phyloP scores from a whole-genome alignment of 768 basidiomycete species.

The Tubosaeta sp. region DNA sequence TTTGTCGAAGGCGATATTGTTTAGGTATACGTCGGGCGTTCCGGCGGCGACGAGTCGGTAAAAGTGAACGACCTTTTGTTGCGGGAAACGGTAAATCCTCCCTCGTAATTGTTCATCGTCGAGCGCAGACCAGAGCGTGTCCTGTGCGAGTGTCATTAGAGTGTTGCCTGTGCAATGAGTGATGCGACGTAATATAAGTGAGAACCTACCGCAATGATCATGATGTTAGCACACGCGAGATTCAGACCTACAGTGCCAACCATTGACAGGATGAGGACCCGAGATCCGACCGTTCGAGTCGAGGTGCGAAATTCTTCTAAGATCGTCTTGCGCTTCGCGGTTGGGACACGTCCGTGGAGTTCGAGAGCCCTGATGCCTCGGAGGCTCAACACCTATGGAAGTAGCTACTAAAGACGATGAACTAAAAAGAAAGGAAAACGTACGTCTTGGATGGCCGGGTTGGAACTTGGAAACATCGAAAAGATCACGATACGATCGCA shows the following conservation, averaged over 20 bases:
- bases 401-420: neutral
- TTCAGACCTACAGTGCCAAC: slow-evolving; percentile 16
- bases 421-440: neutral
- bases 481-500: neutral
- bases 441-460: neutral
- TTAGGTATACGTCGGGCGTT: slow-evolving; percentile 1
- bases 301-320: slow-evolving; percentile 3
- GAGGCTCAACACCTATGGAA: neutral
- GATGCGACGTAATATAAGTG: neutral
- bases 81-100: slow-evolving; percentile 10
- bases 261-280: slow-evolving; percentile 11
- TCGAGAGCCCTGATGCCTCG: neutral
- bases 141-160: slow-evolving; percentile 5
- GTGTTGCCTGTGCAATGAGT: too few species aligned
- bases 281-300: neutral
- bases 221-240: slow-evolving; percentile 10
- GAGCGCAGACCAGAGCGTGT: slow-evolving; percentile 20
- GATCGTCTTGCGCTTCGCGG: neutral
- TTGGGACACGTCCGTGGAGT: slow-evolving; percentile 1
- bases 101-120: slow-evolving; percentile 18
- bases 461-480: neutral
- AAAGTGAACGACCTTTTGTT: slow-evolving; percentile 15
- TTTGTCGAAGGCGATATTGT: neutral
- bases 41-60: slow-evolving; percentile 11
- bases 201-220: slow-evolving; percentile 10